These are phyloP conservation scores for Zasmidium cellare DNA, from an alignment of 2,329 filamentous ascomycete genomes.

Conservation along the genomic window DNA sequence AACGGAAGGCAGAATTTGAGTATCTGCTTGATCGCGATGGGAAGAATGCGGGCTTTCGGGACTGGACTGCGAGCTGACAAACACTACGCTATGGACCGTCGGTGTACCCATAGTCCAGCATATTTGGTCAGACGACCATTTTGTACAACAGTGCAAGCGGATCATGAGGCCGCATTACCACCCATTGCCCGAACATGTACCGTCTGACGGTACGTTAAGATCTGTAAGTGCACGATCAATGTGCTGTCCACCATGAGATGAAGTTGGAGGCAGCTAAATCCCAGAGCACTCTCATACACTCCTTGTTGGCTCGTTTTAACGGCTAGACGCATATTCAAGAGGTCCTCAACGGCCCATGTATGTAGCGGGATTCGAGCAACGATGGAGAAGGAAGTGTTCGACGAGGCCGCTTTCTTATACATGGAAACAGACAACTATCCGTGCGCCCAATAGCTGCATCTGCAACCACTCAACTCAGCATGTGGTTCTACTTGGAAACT, in stretches of 20 bases:
- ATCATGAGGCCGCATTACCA: neutral
- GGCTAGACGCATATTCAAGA: neutral
- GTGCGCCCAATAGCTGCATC: neutral
- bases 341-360: neutral
- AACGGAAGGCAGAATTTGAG: slow-evolving; percentile 34
- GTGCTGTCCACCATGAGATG: neutral
- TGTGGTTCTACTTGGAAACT: neutral
- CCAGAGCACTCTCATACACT: slow-evolving; percentile 6
- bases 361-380: neutral
- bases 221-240: slow-evolving; percentile 11
- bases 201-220: neutral
- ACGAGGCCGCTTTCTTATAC: neutral
- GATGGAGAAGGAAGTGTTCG: neutral
- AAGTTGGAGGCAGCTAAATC: slow-evolving; percentile 4
- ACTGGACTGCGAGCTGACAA: slow-evolving; percentile 9
- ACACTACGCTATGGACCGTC: too few species aligned
- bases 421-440: neutral
- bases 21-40: slow-evolving; percentile 45
- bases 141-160: neutral
- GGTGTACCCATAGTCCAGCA: too few species aligned
- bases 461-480: neutral
- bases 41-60: slow-evolving; percentile 39
- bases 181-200: neutral
- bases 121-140: too few species aligned
- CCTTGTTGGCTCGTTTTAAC: neutral